Base-by-base conservation (phyloP, 2,329 filamentous ascomycete genomes). In the Arthrobotrys megalospora region DNA sequence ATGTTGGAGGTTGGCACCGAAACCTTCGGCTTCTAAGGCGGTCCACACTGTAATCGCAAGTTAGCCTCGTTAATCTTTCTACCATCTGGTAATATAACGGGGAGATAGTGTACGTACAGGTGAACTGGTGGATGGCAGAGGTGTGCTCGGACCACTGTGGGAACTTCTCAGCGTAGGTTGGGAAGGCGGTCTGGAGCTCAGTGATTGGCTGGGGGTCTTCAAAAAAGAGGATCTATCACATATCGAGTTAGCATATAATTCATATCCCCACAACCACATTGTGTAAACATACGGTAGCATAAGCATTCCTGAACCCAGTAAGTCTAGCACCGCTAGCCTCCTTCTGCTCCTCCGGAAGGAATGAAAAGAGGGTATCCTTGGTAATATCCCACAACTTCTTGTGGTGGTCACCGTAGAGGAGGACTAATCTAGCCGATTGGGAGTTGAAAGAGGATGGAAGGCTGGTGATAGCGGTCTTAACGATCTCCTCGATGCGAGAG, bases 1-100 rank as follows among this genome's bases (percentile, higher is more conserved):
- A 87, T 97, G 94, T 88, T 97, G 94, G 66, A 97, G 88, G 88
- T 94, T 97, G 83, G 91, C 92, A 80, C 93, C 93, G 71, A 96
- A 89, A 34, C 94, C 93, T 84, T 96, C 93, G 78, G 91, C 88
- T 86, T 94, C 92, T 72, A 97, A 89, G 3, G 91, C 92, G 16
- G 91, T 91, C 94, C 94, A 97, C 81, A 93, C 85, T 85, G 60
- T 24, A 12, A 8, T 58, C n/a, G 3, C 4, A 24, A 7, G 52
- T 71, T 45, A 58, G 64, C 19, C 12, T 19, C 34, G 12, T n/a
- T n/a, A n/a, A n/a, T n/a, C n/a, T n/a, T n/a, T n/a, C n/a, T n/a
- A n/a, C n/a, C n/a, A n/a, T n/a, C n/a, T n/a, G n/a, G n/a, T n/a
- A n/a, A n/a, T 10, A 24, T 7, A 50, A 8, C 2, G 53, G 34